Evolutionary conservation across 768 basidiomycete genomes (phyloP).

Genomic region (Boletus huronensis): DNA sequence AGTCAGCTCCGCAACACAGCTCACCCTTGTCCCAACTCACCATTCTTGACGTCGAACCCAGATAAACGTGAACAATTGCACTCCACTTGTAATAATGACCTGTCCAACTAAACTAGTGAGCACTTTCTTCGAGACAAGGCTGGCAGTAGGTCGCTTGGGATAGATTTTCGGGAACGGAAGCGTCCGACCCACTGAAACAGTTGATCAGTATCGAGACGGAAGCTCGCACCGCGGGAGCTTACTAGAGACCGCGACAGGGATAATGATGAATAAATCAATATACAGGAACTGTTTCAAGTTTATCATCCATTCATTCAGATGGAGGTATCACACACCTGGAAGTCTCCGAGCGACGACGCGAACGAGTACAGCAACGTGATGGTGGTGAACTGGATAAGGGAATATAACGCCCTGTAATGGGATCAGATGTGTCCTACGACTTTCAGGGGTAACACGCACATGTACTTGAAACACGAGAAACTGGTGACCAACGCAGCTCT

Average conservation of each 20-base stretch:
- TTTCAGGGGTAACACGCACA: slow-evolving; percentile 53
- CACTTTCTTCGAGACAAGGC: slow-evolving; percentile 93
- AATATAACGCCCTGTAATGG: slow-evolving; percentile 84
- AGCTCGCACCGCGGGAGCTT: slow-evolving; percentile 30
- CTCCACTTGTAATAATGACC: slow-evolving; percentile 74
- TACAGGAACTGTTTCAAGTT: slow-evolving; percentile 72
- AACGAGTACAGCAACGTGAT: slow-evolving; percentile 95
- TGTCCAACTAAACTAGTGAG: slow-evolving; percentile 92
- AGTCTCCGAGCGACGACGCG: slow-evolving; percentile 93
- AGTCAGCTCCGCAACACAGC: background rate
- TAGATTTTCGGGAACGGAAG: slow-evolving; percentile 84
- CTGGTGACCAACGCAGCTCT: slow-evolving; percentile 94
- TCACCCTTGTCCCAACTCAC: slow-evolving; percentile 37
- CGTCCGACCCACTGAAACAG: slow-evolving; percentile 82
- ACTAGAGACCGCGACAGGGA: slow-evolving; percentile 96
- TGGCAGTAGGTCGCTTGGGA: slow-evolving; percentile 90
- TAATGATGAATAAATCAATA: slow-evolving; percentile 97
- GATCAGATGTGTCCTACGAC: slow-evolving; percentile 5
- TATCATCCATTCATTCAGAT: slow-evolving; percentile 6
- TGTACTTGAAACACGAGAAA: slow-evolving; percentile 99
- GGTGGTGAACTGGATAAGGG: slow-evolving; percentile 98
- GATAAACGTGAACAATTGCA: slow-evolving; percentile 85
- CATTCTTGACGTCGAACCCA: slow-evolving; percentile 86
- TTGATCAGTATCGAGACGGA: slow-evolving; percentile 5
- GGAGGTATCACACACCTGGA: slow-evolving; percentile 59